These are phyloP conservation scores for Cucumis cinereus DNA, from an alignment of 306 rosid genomes.

Conservation along the genomic window DNA sequence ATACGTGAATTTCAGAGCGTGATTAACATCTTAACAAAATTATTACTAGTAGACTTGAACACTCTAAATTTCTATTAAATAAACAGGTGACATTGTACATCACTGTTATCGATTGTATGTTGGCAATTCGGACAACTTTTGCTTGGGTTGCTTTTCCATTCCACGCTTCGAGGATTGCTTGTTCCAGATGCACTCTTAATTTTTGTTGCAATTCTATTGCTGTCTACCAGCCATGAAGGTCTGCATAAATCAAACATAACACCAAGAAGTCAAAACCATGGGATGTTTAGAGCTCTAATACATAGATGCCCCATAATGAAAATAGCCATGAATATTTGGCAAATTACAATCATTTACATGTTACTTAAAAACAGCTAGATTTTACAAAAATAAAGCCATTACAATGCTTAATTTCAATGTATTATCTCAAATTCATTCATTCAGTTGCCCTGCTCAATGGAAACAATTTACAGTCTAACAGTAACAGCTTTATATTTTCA, in stretches of 20 bases:
- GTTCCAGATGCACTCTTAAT: conserved; percentile 60
- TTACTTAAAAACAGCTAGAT: neutral
- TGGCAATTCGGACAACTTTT: conserved; percentile 72
- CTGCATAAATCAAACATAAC: conserved; percentile 3
- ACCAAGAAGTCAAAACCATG: neutral
- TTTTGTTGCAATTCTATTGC: conserved; percentile 78
- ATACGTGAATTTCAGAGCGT: neutral
- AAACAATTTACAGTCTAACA: neutral
- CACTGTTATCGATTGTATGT: conserved; percentile 59
- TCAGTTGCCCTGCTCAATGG: neutral
- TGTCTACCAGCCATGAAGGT: conserved; percentile 28
- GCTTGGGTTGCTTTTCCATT: conserved; percentile 74
- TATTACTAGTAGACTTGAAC: neutral
- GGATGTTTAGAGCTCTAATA: neutral
- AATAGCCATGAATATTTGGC: neutral
- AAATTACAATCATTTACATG: neutral
- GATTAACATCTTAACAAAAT: neutral
- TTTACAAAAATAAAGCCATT: neutral
- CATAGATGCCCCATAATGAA: neutral
- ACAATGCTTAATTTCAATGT: neutral
- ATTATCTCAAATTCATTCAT: neutral
- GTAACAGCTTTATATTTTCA: neutral
- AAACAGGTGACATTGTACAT: conserved; percentile 26
- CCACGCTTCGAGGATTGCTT: conserved; percentile 26
- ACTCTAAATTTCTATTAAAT: neutral